phyloP scores from a whole-genome alignment of 2,329 filamentous ascomycete species.

The Trichoderma polysporum region DNA sequence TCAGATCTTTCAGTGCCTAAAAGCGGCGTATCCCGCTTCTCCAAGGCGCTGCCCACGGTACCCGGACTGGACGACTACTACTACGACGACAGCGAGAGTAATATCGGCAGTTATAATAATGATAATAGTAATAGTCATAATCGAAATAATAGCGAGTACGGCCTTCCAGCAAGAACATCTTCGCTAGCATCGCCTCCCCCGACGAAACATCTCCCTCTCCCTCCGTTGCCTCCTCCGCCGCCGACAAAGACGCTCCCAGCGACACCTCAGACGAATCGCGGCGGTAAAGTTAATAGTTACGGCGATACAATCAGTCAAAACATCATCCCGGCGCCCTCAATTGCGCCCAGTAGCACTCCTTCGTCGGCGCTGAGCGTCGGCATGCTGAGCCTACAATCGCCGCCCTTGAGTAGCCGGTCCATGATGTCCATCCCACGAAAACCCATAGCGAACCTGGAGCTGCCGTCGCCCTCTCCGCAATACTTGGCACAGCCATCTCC shows the following conservation, averaged over 20 bases:
- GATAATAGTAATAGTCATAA: slow-evolving; percentile 10
- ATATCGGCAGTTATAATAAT: slow-evolving; percentile 22
- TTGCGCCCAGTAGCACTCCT: slow-evolving; percentile 19
- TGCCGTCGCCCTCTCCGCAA: slow-evolving; percentile 26
- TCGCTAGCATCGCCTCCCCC: slow-evolving; percentile 9
- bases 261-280: slow-evolving; percentile 26
- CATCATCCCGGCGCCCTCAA: slow-evolving; percentile 25
- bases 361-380: neutral
- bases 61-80: slow-evolving; percentile 34
- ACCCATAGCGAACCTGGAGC: slow-evolving; percentile 30
- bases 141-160: slow-evolving; percentile 7
- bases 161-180: slow-evolving; percentile 3
- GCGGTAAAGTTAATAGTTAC: slow-evolving; percentile 21
- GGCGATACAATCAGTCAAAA: neutral
- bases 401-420: slow-evolving; percentile 20
- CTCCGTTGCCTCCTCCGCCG: slow-evolving; percentile 3
- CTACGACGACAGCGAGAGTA: slow-evolving; percentile 13
- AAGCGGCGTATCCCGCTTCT: slow-evolving; percentile 54
- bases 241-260: slow-evolving; percentile 21
- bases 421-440: slow-evolving; percentile 40
- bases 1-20: slow-evolving; percentile 16
- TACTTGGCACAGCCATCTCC: slow-evolving; percentile 38
- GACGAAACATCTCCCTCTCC: slow-evolving; percentile 3
- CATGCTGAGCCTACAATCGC: neutral
- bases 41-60: slow-evolving; percentile 56